Base-by-base conservation (phyloP, 352 stramenopile species). In the Hyphochytrium catenoides region DNA sequence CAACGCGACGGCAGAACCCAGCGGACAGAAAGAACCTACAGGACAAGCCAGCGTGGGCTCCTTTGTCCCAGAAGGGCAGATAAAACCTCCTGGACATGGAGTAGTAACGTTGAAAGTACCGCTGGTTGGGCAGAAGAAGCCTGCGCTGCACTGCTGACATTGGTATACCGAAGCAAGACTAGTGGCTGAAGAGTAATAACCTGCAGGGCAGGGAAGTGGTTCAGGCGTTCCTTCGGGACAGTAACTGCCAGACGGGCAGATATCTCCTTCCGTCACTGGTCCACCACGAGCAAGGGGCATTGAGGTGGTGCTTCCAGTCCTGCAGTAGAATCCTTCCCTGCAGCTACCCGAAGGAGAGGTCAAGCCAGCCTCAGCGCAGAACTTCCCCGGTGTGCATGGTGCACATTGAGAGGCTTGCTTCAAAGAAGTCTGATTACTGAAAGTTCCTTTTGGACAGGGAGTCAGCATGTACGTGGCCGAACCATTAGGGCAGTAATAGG, bases 211-310 rank as follows among this genome's bases (percentile, higher is more conserved):
- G 15, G 68, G 68, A 36, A 74, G 62, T 4, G 65, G 68, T 18
- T 83, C 76, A 44, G 67, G 79, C 1, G 67, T 78, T 3, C 60
- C 64, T 30, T 39, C 14, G 1, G 63, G 71, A 36, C 72, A 88
- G 42, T 78, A 88, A 32, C 77, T 66, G 1, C 74, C 74, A 1
- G 35, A 39, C 4, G 35, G 29, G 29, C 46, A 53, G 1, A 42
- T 6, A 15, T 53, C 35, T 3, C 34, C 11, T 12, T 30, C 30
- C n/a, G 12, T 24, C 11, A 12, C 12, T 12, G 12, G 19, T 30
- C n/a, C n/a, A 36, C 12, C 12, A 24, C 11, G 12, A 12, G 31
- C 11, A 12, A 30, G 12, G n/a, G 31, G 31, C 12, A 12, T n/a
- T 12, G 31, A 11, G 12, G 11, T 29, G 19, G 31, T n/a, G 11